Conservation (phyloP, 164 flowering plant genomes). For the Vitis labrusca region DNA sequence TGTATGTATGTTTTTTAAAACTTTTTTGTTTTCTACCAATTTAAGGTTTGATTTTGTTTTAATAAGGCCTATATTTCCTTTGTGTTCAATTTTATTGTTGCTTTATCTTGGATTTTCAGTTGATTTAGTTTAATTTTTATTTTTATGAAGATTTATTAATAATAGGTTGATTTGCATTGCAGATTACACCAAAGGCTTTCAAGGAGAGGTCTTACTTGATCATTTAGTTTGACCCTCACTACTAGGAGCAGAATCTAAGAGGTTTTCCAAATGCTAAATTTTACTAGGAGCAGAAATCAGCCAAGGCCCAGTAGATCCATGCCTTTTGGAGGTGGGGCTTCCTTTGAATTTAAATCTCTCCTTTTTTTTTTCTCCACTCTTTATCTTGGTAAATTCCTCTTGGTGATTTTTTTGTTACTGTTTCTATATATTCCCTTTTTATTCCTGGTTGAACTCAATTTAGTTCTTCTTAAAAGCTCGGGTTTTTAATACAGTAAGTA, state of each 20-base stretch:
- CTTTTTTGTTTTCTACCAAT: too few relatives aligned
- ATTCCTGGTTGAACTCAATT: neutral
- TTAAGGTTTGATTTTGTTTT: too few relatives aligned
- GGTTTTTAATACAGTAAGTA: neutral
- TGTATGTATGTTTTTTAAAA: too few relatives aligned
- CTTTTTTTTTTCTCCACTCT: neutral
- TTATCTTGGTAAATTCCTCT: neutral
- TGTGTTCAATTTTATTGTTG: constrained; percentile 4
- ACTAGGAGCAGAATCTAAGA: neutral
- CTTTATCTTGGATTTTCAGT: neutral
- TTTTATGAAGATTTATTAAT: neutral
- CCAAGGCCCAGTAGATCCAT: constrained; percentile 47
- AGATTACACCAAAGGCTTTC: neutral
- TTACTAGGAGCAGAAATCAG: constrained; percentile 48
- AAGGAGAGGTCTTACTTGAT: neutral
- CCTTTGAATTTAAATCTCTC: neutral
- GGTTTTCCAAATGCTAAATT: constrained; percentile 42
- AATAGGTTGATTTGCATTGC: constrained; percentile 1
- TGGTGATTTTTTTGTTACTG: neutral
- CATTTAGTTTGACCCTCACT: neutral
- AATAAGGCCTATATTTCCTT: too few relatives aligned
- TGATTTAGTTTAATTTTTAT: neutral
- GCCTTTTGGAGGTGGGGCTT: constrained; percentile 32
- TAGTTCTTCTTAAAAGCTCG: neutral
- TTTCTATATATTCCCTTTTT: neutral